phyloP scores from a whole-genome alignment of 2,329 filamentous ascomycete genomes.

The Ceratocystis smalleyi region DNA sequence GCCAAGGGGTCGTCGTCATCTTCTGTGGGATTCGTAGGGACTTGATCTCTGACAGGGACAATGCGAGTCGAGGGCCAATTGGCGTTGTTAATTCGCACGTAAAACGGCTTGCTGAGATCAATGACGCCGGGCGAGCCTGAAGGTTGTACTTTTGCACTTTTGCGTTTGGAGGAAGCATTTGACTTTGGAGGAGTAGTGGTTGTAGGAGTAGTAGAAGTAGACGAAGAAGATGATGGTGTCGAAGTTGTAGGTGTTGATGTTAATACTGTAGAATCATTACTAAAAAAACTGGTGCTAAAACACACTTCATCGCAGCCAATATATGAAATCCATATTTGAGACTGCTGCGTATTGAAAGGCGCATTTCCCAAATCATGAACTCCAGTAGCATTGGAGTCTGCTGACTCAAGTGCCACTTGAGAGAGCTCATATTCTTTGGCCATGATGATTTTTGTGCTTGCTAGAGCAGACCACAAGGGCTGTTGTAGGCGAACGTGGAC shows the following conservation, averaged over 20 bases:
- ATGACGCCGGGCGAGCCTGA: conserved; percentile 31
- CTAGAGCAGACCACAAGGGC: conserved; percentile 84
- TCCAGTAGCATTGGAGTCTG: conserved; percentile 58
- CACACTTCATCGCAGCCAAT: conserved; percentile 63
- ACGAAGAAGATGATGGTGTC: background rate
- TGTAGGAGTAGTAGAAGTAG: conserved; percentile 20
- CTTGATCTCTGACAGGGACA: conserved; percentile 30
- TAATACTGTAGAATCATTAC: conserved; percentile 27
- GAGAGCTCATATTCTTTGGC: conserved; percentile 82
- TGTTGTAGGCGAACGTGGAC: conserved; percentile 81
- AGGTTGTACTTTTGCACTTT: background rate
- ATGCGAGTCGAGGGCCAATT: conserved; percentile 68
- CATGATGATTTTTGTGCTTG: conserved; percentile 92
- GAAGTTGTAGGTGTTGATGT: background rate
- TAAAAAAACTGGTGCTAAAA: conserved; percentile 57
- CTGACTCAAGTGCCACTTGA: conserved; percentile 56
- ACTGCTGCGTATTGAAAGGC: conserved; percentile 52
- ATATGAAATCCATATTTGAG: conserved; percentile 68
- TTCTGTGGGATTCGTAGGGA: background rate
- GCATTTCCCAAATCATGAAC: conserved; percentile 64
- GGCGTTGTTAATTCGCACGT: conserved; percentile 62
- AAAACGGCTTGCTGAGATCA: conserved; percentile 60
- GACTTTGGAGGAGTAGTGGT: conserved; percentile 19
- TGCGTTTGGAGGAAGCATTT: background rate
- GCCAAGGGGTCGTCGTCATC: conserved; percentile 21